Base-by-base conservation (phyloP, 2,329 filamentous ascomycete species). In the Colletotrichum liaoningense region DNA sequence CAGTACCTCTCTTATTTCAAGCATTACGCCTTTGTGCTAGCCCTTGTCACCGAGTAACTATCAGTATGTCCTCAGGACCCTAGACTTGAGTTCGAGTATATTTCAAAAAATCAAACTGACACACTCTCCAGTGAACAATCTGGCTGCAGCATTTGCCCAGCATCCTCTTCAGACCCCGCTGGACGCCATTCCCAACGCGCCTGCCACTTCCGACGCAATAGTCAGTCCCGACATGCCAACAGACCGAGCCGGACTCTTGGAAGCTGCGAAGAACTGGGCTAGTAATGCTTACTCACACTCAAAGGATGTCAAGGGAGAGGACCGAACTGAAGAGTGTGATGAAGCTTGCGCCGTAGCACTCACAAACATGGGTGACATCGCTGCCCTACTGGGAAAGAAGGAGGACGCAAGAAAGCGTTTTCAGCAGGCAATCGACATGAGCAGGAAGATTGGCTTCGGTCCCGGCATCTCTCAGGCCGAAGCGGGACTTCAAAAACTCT, bases 331-430 rank as follows among this genome's bases (percentile, higher is more conserved):
- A 63, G 94, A 97, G 79, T 98, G 96, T 79, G 95, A 97, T 80
- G 83, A 93, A 69, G 94, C 93, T 1, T 98, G 95, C 79, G 93
- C 93, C 2, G 93, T 93, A 6, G 93, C 95, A 8, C 91, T 94
- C n/a, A 93, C 94, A 81, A 97, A 97, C 80, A 89, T 98, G 66
- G 96, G 92, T 28, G 94, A 97, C 78, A 92, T 98, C 77, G 93
- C 94, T 0, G 91, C 93, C 76, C 92, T 97, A 89, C 84, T 92
- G 73, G 92, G 93, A 1, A 88, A 93, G 77, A 78, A 86, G 1
- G 84, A 85, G 4, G 88, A 93, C 76, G 95, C 96, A 1, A 88
- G 88, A 77, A 87, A 86, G 77, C 89, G 89, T 79, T 98, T 94
- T 79, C 84, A 88, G 67, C 90, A 97, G 80, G 93, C 93, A 11